These are phyloP conservation scores for Umbelopsis isabellina DNA, from an alignment of 192 early-diverging fungal species.

Conservation along the genomic window DNA sequence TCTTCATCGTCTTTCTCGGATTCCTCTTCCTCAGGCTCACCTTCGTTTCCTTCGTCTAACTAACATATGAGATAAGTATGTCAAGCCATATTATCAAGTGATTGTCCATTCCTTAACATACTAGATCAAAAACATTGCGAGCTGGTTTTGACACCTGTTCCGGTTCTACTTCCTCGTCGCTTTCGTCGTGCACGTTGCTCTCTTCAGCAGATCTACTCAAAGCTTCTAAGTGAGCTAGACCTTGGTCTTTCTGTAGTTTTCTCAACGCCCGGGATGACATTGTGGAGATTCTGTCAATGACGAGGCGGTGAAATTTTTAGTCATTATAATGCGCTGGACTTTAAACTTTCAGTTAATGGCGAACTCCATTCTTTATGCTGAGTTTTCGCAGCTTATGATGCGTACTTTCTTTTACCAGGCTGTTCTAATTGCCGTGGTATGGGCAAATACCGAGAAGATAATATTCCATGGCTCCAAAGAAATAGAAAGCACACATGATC, in stretches of 20 bases:
- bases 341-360: not conserved
- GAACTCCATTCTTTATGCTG: not conserved
- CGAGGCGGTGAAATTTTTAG: slow-evolving; percentile 16
- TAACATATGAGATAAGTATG: slow-evolving; percentile 21
- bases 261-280: slow-evolving; percentile 40
- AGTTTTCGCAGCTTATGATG: not conserved
- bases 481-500: not conserved
- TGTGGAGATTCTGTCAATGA: slow-evolving; percentile 21
- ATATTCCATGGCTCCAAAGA: slow-evolving; percentile 14
- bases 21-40: slow-evolving; percentile 44
- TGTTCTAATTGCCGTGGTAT: not conserved
- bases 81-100: not conserved
- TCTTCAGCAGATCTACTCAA: not conserved
- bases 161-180: slow-evolving; percentile 46
- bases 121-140: slow-evolving; percentile 65
- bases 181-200: slow-evolving; percentile 20
- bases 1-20: slow-evolving; percentile 35
- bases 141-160: slow-evolving; percentile 31
- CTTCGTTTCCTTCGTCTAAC: slow-evolving; percentile 56
- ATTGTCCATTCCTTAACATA: slow-evolving; percentile 30
- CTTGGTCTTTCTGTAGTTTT: slow-evolving; percentile 36
- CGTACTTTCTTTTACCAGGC: not conserved
- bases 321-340: not conserved
- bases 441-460: slow-evolving; percentile 29
- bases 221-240: slow-evolving; percentile 2